A percentile compares a stretch with the other conserved stretches of the same genome.
phyloP scores from a whole-genome alignment of 2,329 filamentous ascomycete species.

The Ceratocystis cubensis region DNA sequence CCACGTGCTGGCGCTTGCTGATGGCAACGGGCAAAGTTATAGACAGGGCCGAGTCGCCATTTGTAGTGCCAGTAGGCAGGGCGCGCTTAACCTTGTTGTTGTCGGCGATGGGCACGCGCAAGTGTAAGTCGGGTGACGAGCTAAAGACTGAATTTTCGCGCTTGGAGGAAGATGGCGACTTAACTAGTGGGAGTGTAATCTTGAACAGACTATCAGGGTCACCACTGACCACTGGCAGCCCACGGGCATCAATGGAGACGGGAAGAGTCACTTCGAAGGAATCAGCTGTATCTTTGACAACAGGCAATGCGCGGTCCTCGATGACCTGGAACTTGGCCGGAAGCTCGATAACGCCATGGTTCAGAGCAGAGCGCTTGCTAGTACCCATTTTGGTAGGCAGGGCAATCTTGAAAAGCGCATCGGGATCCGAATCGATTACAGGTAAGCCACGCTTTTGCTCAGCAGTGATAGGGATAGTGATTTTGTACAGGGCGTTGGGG shows the following conservation, averaged over 20 bases:
- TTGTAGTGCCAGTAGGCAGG: constrained; percentile 13
- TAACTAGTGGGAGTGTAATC: constrained; percentile 16
- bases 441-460: constrained; percentile 14
- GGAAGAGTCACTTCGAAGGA: constrained; percentile 19
- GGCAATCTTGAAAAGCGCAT: constrained; percentile 17
- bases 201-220: constrained; percentile 19
- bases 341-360: constrained; percentile 8
- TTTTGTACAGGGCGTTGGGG: constrained; percentile 18
- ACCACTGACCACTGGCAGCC: constrained; percentile 17
- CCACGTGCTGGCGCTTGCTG: constrained; percentile 12
- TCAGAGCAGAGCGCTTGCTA: not conserved
- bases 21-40: constrained; percentile 18
- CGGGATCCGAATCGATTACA: constrained; percentile 16
- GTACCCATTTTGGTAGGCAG: constrained; percentile 7
- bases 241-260: constrained; percentile 14
- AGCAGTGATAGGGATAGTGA: constrained; percentile 10
- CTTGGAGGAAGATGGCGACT: constrained; percentile 5
- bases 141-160: constrained; percentile 10
- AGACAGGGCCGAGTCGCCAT: constrained; percentile 13
- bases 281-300: constrained; percentile 5
- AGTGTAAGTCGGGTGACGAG: constrained; percentile 8
- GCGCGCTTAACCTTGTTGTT: not conserved
- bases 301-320: constrained; percentile 15
- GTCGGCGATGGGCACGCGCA: constrained; percentile 13
- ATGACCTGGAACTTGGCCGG: constrained; percentile 13